Evolutionary conservation across 257 asterid species (phyloP).

Genomic region (Osmanthus fragrans): DNA sequence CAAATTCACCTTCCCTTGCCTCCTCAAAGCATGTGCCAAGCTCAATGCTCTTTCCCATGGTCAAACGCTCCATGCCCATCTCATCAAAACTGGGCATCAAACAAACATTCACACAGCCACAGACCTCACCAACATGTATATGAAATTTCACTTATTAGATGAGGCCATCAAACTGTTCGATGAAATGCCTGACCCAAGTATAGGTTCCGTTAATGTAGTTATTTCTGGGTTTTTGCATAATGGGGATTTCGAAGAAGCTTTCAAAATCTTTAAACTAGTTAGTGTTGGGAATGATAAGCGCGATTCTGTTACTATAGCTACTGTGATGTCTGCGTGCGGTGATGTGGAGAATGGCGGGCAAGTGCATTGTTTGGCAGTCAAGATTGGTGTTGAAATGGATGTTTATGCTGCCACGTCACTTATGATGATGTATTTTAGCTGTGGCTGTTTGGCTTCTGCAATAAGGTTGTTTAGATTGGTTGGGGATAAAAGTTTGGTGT

Average conservation of each 20-base stretch:
- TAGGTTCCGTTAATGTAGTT: constrained; percentile 50
- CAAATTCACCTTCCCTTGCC: constrained; percentile 72
- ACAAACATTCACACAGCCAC: constrained; percentile 50
- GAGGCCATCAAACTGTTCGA: constrained; percentile 73
- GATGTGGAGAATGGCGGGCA: constrained; percentile 46
- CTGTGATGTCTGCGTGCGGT: constrained; percentile 53
- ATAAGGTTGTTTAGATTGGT: constrained; percentile 50
- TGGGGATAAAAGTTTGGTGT: constrained; percentile 55
- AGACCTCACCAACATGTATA: constrained; percentile 60
- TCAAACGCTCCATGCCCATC: constrained; percentile 68
- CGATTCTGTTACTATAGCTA: constrained; percentile 70
- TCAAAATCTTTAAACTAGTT: constrained; percentile 39
- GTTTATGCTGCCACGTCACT: constrained; percentile 63
- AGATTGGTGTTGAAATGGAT: constrained; percentile 69
- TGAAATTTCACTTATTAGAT: constrained; percentile 45
- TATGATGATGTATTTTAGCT: constrained; percentile 66
- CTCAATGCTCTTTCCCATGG: constrained; percentile 49
- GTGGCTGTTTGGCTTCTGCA: constrained; percentile 52
- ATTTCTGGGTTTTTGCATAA: constrained; percentile 74
- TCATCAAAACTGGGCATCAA: constrained; percentile 56
- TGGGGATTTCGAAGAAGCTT: constrained; percentile 47
- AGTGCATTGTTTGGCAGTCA: constrained; percentile 70
- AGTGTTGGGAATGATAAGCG: constrained; percentile 35
- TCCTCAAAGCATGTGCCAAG: constrained; percentile 82
- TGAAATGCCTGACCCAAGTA: constrained; percentile 61